Percentiles rank a stretch among this genome's conserved stretches.
These are phyloP conservation scores for Didymella exigua DNA, from an alignment of 2,329 filamentous ascomycete genomes.

Conservation along the genomic window DNA sequence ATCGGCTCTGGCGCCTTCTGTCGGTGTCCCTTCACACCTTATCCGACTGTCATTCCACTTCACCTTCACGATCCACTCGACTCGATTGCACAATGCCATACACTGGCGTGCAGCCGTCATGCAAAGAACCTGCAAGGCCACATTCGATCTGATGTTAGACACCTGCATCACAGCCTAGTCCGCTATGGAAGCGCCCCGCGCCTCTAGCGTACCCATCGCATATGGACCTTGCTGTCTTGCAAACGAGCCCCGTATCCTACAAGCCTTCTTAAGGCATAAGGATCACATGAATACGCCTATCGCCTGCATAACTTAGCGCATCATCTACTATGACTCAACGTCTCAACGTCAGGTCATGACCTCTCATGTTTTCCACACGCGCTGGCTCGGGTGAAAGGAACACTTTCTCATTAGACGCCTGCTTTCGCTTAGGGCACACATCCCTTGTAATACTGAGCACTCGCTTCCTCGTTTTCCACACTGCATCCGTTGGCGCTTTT, in stretches of 20 bases:
- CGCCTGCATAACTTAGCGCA: slow-evolving; percentile 25
- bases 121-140: slow-evolving; percentile 31
- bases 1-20: slow-evolving; percentile 36
- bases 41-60: slow-evolving; percentile 11
- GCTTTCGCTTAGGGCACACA: slow-evolving; percentile 23
- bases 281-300: slow-evolving; percentile 20
- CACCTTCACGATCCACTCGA: slow-evolving; percentile 23
- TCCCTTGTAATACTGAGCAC: slow-evolving; percentile 47
- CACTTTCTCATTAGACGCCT: slow-evolving; percentile 36
- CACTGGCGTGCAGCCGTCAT: slow-evolving; percentile 28
- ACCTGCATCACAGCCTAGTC: slow-evolving; percentile 29
- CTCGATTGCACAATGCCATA: slow-evolving; percentile 23
- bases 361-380: slow-evolving; percentile 39
- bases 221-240: slow-evolving; percentile 25
- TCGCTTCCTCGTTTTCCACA: slow-evolving; percentile 32
- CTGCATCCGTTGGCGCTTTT: slow-evolving; percentile 44
- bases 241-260: slow-evolving; percentile 24
- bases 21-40: slow-evolving; percentile 24
- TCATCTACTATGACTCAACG: slow-evolving; percentile 26
- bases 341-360: slow-evolving; percentile 32
- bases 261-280: slow-evolving; percentile 12
- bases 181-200: slow-evolving; percentile 6
- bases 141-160: slow-evolving; percentile 38
- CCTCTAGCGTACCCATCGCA: slow-evolving; percentile 21
- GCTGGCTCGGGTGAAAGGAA: slow-evolving; percentile 47